phyloP scores from a whole-genome alignment of 768 basidiomycete species.

The Suillus brevipes region DNA sequence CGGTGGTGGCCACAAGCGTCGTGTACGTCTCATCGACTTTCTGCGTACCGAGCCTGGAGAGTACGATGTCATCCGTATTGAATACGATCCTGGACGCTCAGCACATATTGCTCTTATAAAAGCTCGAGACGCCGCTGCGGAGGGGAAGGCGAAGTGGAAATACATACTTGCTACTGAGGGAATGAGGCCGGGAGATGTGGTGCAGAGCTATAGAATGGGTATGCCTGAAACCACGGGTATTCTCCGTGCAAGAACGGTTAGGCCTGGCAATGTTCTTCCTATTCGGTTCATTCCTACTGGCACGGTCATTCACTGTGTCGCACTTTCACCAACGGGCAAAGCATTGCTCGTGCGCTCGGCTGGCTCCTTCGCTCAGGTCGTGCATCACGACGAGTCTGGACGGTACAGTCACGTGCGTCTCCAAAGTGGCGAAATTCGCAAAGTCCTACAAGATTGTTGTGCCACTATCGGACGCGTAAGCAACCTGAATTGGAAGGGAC shows the following conservation, averaged over 20 bases:
- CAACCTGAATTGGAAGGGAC: slow-evolving; percentile 86
- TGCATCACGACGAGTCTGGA: slow-evolving; percentile 71
- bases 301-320: slow-evolving; percentile 85
- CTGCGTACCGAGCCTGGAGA: slow-evolving; percentile 72
- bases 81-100: slow-evolving; percentile 93
- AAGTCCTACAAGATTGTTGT: slow-evolving; percentile 74
- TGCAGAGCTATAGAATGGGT: slow-evolving; percentile 83
- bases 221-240: slow-evolving; percentile 81
- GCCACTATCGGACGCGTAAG: slow-evolving; percentile 92
- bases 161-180: slow-evolving; percentile 95
- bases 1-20: slow-evolving; percentile 88
- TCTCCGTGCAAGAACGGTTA: slow-evolving; percentile 79
- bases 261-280: slow-evolving; percentile 91
- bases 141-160: slow-evolving; percentile 66
- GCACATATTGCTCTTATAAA: slow-evolving; percentile 92
- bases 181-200: slow-evolving; percentile 81
- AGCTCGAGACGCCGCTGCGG: slow-evolving; percentile 53
- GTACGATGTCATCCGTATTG: slow-evolving; percentile 90
- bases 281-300: slow-evolving; percentile 90
- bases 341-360: slow-evolving; percentile 88
- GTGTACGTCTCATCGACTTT: slow-evolving; percentile 88
- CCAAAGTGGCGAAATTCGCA: slow-evolving; percentile 91
- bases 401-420: slow-evolving; percentile 82
- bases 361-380: slow-evolving; percentile 80
- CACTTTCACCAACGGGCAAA: slow-evolving; percentile 72